Base-by-base conservation (phyloP, 2,329 filamentous ascomycete genomes). In the Endocalyx cinctus region DNA sequence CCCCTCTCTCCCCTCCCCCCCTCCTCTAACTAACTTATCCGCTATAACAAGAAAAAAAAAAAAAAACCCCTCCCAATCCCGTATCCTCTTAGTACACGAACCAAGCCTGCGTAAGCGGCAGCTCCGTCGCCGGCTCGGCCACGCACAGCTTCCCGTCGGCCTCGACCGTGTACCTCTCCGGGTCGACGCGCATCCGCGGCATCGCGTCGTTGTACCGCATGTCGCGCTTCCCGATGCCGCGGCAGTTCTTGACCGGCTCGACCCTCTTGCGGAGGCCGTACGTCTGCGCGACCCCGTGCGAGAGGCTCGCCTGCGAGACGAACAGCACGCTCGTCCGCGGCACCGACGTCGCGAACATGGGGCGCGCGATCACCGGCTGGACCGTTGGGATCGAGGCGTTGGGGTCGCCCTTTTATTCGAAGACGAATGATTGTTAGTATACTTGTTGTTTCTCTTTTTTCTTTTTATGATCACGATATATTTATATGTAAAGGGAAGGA, bases 151-250 rank as follows among this genome's bases (percentile, higher is more conserved):
- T 62, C 0, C 86, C 88, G 61, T 95, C 87, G 2, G 89, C 89
- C 64, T 90, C 81, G 17, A 96, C 89, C 12, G 70, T 75, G 65
- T 96, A 97, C 52, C 76, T 81, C 71, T 97, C 90, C 5, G 90
- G 85, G 59, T 97, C 89, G 39, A 97, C 89, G 50, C 70, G 79
- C 86, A 97, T 96, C 64, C 72, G 78, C 11, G 90, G 90, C 77
- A 79, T 87, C 34, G 63, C 63, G 52, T 87, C 79, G 59, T 96
- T 96, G 60, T 79, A 89, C 54, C 87, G 88, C 88, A 96, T 95
- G 60, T 96, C 85, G 49, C 63, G 70, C 72, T 96, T 96, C 27
- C 81, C 70, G 27, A 95, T 73, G 19, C 60, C 74, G 38, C 89
- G 72, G 59, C 88, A 94, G 35, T 76, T 75, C 54, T 72, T 80